phyloP scores from a whole-genome alignment of 495 filamentous ascomycete species.

The Jackrogersella multiformis region DNA sequence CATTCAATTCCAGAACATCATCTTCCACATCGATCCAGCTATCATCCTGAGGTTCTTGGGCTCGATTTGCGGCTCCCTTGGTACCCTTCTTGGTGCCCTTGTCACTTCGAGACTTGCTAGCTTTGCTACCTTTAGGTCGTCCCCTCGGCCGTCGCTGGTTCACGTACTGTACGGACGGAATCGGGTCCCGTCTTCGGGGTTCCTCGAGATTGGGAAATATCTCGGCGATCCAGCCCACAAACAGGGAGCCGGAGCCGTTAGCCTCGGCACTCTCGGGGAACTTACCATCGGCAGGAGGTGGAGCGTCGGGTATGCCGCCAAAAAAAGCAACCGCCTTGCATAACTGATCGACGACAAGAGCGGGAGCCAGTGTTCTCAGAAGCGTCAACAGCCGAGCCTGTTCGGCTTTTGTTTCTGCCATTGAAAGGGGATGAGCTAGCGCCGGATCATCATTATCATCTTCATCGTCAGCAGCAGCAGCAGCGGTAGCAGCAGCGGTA shows the following conservation, averaged over 20 bases:
- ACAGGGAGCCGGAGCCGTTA: slow-evolving; percentile 63
- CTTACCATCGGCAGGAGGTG: slow-evolving; percentile 58
- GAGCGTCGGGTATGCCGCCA: slow-evolving; percentile 64
- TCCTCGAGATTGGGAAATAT: slow-evolving; percentile 61
- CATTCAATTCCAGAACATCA: slow-evolving; percentile 39
- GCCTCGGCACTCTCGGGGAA: slow-evolving; percentile 64
- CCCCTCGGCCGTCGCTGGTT: slow-evolving; percentile 55
- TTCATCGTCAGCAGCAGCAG: neutral
- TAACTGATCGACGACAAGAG: slow-evolving; percentile 64
- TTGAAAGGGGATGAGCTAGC: slow-evolving; percentile 46
- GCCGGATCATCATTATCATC: neutral
- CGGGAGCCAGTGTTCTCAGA: slow-evolving; percentile 60
- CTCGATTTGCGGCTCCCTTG: slow-evolving; percentile 31
- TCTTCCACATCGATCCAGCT: slow-evolving; percentile 50
- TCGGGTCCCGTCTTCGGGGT: slow-evolving; percentile 25
- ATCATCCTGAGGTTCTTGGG: slow-evolving; percentile 45
- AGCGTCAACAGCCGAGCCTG: slow-evolving; percentile 64
- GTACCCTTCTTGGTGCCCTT: slow-evolving; percentile 61
- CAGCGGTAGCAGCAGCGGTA: neutral
- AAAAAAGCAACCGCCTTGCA: slow-evolving; percentile 68
- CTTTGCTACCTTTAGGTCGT: slow-evolving; percentile 63
- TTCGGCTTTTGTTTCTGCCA: slow-evolving; percentile 62
- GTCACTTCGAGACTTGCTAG: slow-evolving; percentile 57
- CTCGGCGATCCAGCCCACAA: slow-evolving; percentile 67
- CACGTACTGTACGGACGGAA: slow-evolving; percentile 32